Base-by-base conservation (phyloP, 345 rosid genomes). In the Trapa incisa region DNA sequence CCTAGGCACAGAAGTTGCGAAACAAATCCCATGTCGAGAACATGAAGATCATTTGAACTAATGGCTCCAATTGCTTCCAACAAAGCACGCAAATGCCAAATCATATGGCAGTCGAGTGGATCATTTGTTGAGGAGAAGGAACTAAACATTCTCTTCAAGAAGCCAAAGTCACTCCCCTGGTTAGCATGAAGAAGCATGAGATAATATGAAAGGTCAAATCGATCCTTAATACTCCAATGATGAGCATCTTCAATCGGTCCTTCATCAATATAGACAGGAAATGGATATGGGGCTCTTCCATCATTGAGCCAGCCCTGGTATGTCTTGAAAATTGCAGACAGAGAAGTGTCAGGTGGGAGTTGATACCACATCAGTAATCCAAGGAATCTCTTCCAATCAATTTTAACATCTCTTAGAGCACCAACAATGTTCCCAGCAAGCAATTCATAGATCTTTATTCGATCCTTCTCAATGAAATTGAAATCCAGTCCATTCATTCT, bases 31-130 rank as follows among this genome's bases (percentile, higher is more conserved):
- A 94, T 91, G 80, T 91, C 97, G 72, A 94, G 90, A 76, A 83
- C 76, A 66, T 91, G 94, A 77, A 91, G 96, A 80, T 91, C 92
- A 71, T 81, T 87, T 36, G 92, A 91, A 75, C 77, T 72, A 78
- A 89, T 76, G 73, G 90, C 83, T 42, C 92, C 99, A 61, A 80
- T 84, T 65, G 97, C 92, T 81, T 86, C 85, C 74, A 94, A 70
- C 63, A 87, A 82, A 57, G 80, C 91, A 67, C 95, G 81, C 71
- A 91, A 86, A 85, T 91, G 97, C 97, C 97, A 94, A 74, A 89
- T 89, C 99, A 94, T 94, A 81, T 91, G 99, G 79, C 84, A 82
- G 84, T 94, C 99, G 66, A 94, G 97, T 65, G 97, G 96, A 83
- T 94, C 96, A 68, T 86, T 65, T 48, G 96, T 91, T 60, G 97